Conservation (phyloP, 2,329 filamentous ascomycete species). For the Chaetoscypha palmicola region DNA sequence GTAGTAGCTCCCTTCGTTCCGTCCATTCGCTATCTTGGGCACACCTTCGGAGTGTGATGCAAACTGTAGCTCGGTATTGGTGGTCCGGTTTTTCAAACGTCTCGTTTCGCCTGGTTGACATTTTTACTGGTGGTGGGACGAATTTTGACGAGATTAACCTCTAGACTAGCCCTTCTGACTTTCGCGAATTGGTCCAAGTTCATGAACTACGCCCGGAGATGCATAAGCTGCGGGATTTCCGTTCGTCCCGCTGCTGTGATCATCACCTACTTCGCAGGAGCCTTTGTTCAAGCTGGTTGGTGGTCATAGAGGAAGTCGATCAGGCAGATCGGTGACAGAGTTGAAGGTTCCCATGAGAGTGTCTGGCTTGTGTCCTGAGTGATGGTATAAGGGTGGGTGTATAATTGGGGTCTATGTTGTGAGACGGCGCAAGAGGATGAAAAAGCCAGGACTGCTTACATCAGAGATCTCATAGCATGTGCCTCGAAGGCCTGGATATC, state of each 20-base stretch:
- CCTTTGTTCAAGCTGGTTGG: no score
- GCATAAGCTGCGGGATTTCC: conserved; percentile 1
- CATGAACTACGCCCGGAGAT: neutral
- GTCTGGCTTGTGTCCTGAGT: neutral
- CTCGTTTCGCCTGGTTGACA: no score
- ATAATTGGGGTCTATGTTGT: no score
- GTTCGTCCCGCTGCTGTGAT: neutral
- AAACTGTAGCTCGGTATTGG: no score
- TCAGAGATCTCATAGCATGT: neutral
- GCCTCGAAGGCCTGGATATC: no score
- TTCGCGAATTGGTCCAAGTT: neutral
- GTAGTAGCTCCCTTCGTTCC: neutral
- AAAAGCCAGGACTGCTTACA: neutral
- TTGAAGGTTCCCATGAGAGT: neutral
- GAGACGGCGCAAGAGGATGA: conserved; percentile 1
- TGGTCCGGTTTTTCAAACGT: no score
- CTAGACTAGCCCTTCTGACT: neutral
- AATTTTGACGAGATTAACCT: no score
- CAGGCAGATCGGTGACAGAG: neutral
- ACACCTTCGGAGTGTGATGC: no score
- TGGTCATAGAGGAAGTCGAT: no score
- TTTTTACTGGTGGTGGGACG: no score
- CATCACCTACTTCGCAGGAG: no score
- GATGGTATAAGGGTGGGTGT: neutral
- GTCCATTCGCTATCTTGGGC: neutral